Base-by-base conservation (phyloP, 768 basidiomycete genomes). In the Leucosporidium scottii region DNA sequence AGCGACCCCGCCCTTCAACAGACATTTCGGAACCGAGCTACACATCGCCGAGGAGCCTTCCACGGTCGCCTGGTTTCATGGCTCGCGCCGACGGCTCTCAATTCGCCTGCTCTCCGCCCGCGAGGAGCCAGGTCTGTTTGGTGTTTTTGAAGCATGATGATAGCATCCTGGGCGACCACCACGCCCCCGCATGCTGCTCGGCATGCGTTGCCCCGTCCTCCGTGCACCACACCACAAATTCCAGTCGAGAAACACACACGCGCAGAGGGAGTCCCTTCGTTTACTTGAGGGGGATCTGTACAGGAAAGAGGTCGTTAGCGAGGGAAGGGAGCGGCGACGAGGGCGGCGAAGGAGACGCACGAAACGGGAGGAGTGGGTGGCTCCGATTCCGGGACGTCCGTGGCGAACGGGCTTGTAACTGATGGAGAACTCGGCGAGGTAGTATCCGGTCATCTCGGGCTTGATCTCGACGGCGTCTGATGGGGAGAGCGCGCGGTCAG, bases 381-480 rank as follows among this genome's bases (percentile, higher is more conserved):
- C 92, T 84, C 90, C 79, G 82, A 92, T 89, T 91, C 94, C 94
- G 77, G 96, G 93, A 77, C 94, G 92, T 85, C 94, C 94, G 84
- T 99, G 94, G 84, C 93, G 93, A 81, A 99, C 94, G 76, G 94
- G 94, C 79, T 89, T 85, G 62, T 70, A 62, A 20, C 71, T 61
- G 59, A 68, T 64, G 39, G 78, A 80, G 78, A 81, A 80, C 82
- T 99, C 96, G 71, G 84, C 96, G 78, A 98, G 92, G 83, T 99
- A 98, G 86, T 94, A 93, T 67, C 96, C 96, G 71, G 89, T 91
- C 96, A 99, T 99, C 81, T 99, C 96, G 73, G 96, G 93, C 84
- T 94, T 98, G 84, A 98, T 93, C 82, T 98, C 94, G 72, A 97
- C 92, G 53, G 91, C 87, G 73, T 73, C 64, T 71, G 61, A 12